Evolutionary conservation across 139 green algal genomes (phyloP), one percentile per base, ranked within the genome.

Genomic region (Mychonastes homosphaera): DNA sequence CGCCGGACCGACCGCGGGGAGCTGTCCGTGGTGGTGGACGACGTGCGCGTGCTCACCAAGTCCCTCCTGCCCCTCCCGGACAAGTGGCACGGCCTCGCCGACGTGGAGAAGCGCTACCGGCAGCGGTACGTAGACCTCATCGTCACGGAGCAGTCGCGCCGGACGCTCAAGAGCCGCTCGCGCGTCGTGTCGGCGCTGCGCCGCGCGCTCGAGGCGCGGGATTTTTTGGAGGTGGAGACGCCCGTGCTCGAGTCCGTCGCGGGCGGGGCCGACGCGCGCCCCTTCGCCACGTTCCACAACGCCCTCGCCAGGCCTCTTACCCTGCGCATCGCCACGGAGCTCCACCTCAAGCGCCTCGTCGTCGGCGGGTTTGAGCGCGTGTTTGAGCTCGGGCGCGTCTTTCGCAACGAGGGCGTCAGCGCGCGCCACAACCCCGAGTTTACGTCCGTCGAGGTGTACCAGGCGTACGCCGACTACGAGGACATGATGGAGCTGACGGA

Each of bases 401-500:
- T 99, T 67, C 77, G 92, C 27, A 99, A 99, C 69, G 92, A 99
- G 64, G 92, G 92, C 58, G 51, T 63, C 36, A 54, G 33, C 32
- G 78, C 83, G 2, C 73, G 90, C 1, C 92, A 99, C 81, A 99
- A 99, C 67, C 92, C 92, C 3, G 92, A 99, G 80, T 99, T 99
- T 75, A 98, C 92, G 1, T 87, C 73, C 18, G 79, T 99, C 21
- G 92, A 99, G 74, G 60, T 95, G 18, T 95, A 95, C 70, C 83
- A 86, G 70, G 92, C 92, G 1, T 99, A 96, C 57, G 87, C 86
- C 13, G 92, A 99, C 73, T 96, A 97, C 70, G 58, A 69, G 21
- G 84, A 94, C 74, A 97, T 98, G 89, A 96, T 99, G 88, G 67
- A 80, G 5, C 79, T 99, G 4, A 94, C 85, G 8, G 92, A 99